Percentiles rank a stretch among this genome's conserved stretches.
Evolutionary conservation across 1,139 yeast genomes (phyloP).

Genomic region (Hyphopichia pseudoburtonii): DNA sequence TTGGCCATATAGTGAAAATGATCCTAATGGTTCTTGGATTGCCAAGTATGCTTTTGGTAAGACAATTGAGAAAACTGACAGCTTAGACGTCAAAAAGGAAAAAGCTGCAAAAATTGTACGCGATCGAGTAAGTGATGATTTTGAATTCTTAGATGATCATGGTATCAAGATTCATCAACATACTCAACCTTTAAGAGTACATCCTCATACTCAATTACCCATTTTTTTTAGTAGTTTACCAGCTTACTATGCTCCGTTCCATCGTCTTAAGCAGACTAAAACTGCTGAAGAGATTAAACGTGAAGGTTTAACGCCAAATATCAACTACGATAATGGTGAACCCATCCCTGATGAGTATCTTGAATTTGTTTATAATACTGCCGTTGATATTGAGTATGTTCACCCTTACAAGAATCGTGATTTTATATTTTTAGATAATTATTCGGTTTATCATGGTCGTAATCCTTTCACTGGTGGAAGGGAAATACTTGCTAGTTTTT

Average conservation of each 20-base stretch:
- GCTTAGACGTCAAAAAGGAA: conserved; percentile 17
- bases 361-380: conserved; percentile 16
- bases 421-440: conserved; percentile 28
- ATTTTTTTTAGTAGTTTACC: conserved; percentile 24
- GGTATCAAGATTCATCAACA: conserved; percentile 23
- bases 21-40: conserved; percentile 19
- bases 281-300: conserved; percentile 6
- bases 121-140: conserved; percentile 21
- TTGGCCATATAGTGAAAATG: conserved; percentile 14
- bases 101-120: conserved; percentile 20
- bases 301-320: conserved; percentile 2
- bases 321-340: conserved; percentile 20
- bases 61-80: conserved; percentile 14
- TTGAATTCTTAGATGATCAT: conserved; percentile 19
- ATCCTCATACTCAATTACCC: conserved; percentile 12
- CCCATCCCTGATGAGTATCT: conserved; percentile 16
- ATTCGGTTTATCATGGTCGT: conserved; percentile 30
- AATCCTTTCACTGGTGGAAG: conserved; percentile 20
- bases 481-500: conserved; percentile 18
- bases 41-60: conserved; percentile 27
- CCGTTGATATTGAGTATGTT: conserved; percentile 14
- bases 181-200: conserved; percentile 20
- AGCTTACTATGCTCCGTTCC: conserved; percentile 10
- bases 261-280: conserved; percentile 7
- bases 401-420: conserved; percentile 30